Evolutionary conservation across 2,329 filamentous ascomycete species (phyloP).

Genomic region (Apiospora saccharicola): DNA sequence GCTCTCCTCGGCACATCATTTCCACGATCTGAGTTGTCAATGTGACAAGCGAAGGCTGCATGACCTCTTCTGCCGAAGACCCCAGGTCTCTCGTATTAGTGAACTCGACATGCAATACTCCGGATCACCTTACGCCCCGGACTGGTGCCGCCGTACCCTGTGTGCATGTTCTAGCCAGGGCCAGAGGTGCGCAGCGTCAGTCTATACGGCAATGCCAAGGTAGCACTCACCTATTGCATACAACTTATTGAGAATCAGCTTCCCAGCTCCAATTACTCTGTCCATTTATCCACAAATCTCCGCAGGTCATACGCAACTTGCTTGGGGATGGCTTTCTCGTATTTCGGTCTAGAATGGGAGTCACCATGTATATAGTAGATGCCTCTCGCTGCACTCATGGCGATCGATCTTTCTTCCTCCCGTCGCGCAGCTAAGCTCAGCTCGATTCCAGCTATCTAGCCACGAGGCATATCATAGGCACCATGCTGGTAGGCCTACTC

Average conservation of each 20-base stretch:
- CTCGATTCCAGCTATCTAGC: slow-evolving; percentile 1
- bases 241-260: neutral
- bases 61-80: slow-evolving; percentile 1
- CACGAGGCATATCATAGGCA: neutral
- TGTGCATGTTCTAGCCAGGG: neutral
- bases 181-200: neutral
- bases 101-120: neutral
- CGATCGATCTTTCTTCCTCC: neutral
- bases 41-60: neutral
- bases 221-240: neutral
- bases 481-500: slow-evolving; percentile 10
- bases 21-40: slow-evolving; percentile 15
- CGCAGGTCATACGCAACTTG: neutral
- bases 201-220: slow-evolving; percentile 1
- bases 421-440: neutral
- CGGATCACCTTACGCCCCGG: neutral
- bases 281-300: slow-evolving; percentile 5
- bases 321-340: neutral
- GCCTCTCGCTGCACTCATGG: neutral
- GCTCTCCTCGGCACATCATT: slow-evolving; percentile 10
- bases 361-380: neutral
- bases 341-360: neutral
- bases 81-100: neutral
- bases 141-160: neutral
- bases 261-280: neutral